These are phyloP conservation scores for Lizonia empirigonia DNA, from an alignment of 2,329 filamentous ascomycete genomes.

Conservation along the genomic window DNA sequence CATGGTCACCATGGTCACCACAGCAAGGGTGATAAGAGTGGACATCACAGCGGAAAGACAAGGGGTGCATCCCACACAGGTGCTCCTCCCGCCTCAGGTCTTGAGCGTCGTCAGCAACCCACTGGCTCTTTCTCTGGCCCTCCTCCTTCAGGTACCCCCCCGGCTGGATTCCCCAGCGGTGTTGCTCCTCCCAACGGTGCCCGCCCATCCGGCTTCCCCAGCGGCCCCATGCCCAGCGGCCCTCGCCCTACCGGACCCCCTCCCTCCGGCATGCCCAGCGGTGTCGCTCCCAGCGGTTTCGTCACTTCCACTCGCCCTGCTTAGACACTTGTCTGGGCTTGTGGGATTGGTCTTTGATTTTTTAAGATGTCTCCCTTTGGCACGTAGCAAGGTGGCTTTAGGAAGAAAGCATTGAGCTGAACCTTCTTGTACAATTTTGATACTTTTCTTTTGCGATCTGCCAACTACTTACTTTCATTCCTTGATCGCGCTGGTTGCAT, in stretches of 20 bases:
- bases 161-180: not conserved
- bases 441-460: not conserved
- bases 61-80: no score
- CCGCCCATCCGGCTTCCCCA: not conserved
- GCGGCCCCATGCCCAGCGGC: not conserved
- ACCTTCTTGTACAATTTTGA: slow-evolving; percentile 6
- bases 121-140: not conserved
- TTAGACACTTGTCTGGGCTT: not conserved
- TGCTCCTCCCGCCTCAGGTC: not conserved
- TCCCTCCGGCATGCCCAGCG: slow-evolving; percentile 1
- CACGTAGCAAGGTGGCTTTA: not conserved
- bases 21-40: not conserved
- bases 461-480: slow-evolving; percentile 10
- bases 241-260: not conserved
- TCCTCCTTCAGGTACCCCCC: not conserved
- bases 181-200: not conserved
- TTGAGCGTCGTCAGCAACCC: slow-evolving; percentile 2
- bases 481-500: slow-evolving; percentile 11
- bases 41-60: slow-evolving; percentile 3
- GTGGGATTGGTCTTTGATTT: not conserved
- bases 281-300: slow-evolving; percentile 4
- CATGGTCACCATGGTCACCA: slow-evolving; percentile 11
- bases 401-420: not conserved
- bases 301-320: slow-evolving; percentile 10
- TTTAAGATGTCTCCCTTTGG: not conserved